Evolutionary conservation across 495 filamentous ascomycete species (phyloP).

Genomic region (Neurospora terricola): DNA sequence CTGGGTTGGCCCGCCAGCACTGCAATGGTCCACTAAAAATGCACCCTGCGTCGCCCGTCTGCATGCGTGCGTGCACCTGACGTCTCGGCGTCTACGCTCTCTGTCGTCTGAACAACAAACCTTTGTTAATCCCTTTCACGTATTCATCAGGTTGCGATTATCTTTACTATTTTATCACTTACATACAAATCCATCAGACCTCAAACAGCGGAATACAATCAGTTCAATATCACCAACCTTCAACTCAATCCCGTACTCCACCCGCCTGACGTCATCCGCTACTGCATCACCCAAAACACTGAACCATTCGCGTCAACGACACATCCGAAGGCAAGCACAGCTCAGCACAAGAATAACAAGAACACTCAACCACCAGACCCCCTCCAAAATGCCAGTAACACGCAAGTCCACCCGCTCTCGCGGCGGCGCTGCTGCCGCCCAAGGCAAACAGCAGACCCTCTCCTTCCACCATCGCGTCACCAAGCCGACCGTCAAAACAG

Average conservation of each 20-base stretch:
- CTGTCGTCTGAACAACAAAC: neutral
- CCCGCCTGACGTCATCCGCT: constrained; percentile 14
- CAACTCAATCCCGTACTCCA: neutral
- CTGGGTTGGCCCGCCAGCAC: constrained; percentile 23
- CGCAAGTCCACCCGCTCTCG: constrained; percentile 45
- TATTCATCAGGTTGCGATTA: neutral
- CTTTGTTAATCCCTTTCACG: neutral
- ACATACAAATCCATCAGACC: neutral
- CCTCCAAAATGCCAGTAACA: constrained; percentile 54
- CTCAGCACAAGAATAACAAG: neutral
- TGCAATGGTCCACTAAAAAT: neutral
- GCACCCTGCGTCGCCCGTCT: neutral
- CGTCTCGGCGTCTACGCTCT: neutral
- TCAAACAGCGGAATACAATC: neutral
- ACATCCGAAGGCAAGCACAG: neutral
- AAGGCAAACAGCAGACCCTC: constrained; percentile 51
- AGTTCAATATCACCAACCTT: neutral
- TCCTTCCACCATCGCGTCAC: constrained; percentile 69
- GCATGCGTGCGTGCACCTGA: neutral
- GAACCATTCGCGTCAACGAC: neutral
- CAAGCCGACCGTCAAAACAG: constrained; percentile 51
- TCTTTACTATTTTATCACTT: neutral
- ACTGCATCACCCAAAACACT: neutral
- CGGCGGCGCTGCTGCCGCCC: constrained; percentile 24
- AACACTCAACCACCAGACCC: neutral